Base-by-base conservation (phyloP, 176 grass and related monocot genomes). In the Triticum monococcum region DNA sequence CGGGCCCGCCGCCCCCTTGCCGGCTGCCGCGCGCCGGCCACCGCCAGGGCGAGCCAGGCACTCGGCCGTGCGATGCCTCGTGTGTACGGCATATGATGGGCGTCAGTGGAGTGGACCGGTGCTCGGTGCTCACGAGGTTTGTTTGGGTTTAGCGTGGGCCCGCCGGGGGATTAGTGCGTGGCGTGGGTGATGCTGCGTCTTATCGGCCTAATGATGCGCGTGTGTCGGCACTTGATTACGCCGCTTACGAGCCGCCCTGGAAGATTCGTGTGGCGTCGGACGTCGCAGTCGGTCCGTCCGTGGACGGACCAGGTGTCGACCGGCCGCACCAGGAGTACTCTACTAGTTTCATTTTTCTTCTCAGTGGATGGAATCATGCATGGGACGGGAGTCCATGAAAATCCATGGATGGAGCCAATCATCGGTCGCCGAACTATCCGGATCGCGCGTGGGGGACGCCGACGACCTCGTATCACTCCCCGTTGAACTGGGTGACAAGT, bases 181-280 rank as follows among this genome's bases (percentile, higher is more conserved):
- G 17, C 37, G 22, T 5, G 13, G 17, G 60, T 22, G 64, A 22
- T 77, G 56, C 56, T 8, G 46, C 74, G 43, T 76, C 30, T 78
- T 56, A 77, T 85, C 79, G 24, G 24, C 75, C 75, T 79, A 46
- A 46, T 46, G 80, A 84, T 79, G 60, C 3, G 35, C 1, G 75
- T 23, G 57, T 84, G 89, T 83, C 85, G 89, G 89, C 54, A 90
- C 75, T 84, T 79, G 60, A 87, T 84, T 84, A 84, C 85, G 33
- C 79, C 57, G 80, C 40, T 43, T 7, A 6, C 4, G 65, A 35
- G 84, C 76, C 69, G 69, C 76, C 81, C 62, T 56, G 73, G 81
- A 73, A 66, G 84, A 72, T 86, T 72, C 84, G 79, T 33, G 62
- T 12, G 14, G 72, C 26, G 70, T 23, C 57, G 3, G 76, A 8